Conservation (phyloP, 163 green algal genomes). For the Volvox carteri region DNA sequence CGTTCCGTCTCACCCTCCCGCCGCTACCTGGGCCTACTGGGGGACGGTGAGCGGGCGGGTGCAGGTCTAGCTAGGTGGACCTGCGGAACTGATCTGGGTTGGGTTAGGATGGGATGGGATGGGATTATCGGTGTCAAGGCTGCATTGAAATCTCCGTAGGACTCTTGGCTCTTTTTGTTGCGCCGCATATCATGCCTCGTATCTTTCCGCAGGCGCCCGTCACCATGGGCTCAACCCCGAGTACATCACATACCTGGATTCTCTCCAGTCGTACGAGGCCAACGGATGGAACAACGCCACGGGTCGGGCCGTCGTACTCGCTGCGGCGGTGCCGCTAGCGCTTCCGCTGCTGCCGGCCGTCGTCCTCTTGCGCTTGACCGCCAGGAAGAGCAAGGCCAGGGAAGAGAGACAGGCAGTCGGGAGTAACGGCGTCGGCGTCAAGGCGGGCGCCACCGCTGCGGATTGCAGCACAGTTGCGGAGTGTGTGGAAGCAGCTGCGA, state of each 20-base stretch:
- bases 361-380: constrained; percentile 10
- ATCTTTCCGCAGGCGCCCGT: constrained; percentile 33
- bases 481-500: not conserved
- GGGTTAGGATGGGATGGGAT: too few relatives aligned
- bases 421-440: too few relatives aligned
- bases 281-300: not conserved
- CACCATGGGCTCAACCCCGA: constrained; percentile 26
- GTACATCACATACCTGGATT: constrained; percentile 41
- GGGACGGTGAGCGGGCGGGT: constrained; percentile 32
- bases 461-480: not conserved
- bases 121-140: too few relatives aligned
- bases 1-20: constrained; percentile 31
- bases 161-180: too few relatives aligned
- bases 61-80: too few relatives aligned
- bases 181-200: too few relatives aligned
- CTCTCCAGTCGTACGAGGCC: constrained; percentile 4
- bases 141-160: too few relatives aligned
- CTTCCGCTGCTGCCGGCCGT: constrained; percentile 44
- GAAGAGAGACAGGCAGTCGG: not conserved
- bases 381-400: not conserved
- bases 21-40: constrained; percentile 52
- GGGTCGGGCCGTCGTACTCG: not conserved
- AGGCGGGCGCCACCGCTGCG: too few relatives aligned
- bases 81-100: too few relatives aligned
- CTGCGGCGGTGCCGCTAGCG: constrained; percentile 1